Evolutionary conservation across 257 asterid species (phyloP), one percentile per base, ranked within the genome.

Genomic region (Forsythia viridissima): DNA sequence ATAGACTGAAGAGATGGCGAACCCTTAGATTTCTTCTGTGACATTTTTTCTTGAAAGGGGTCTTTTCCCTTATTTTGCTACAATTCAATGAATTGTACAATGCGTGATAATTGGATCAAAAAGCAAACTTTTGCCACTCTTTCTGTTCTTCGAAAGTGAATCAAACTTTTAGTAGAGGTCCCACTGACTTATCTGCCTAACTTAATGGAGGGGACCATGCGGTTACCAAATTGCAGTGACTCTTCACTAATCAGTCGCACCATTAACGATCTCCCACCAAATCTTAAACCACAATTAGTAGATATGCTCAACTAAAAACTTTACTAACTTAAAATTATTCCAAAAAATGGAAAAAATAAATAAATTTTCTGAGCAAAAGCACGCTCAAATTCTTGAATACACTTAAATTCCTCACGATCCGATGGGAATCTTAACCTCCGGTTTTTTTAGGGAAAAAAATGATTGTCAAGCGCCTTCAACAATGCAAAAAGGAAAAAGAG

Each of bases 191-290:
- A 87, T 84, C 93, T 80, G 91, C 89, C 88, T 55, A 88, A 86
- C 91, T 82, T 82, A 87, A 90, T 88, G 95, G 94, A 90, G 92
- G 93, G 97, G 96, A 85, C 94, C 93, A 85, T 80, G 72, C 82
- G 8, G 52, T 80, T 79, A 84, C 83, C 76, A 81, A 77, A 76
- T 68, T 65, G 68, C 80, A 84, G 89, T 78, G 92, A 87, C 88
- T 82, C 76, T 79, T 90, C 82, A 74, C 88, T 81, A 86, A 84
- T 81, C 87, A 84, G 81, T 87, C 87, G 81, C 87, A 80, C 86
- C 84, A 75, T 82, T 84, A 84, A 74, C 71, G 83, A 79, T 79
- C 71, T 73, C 84, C 63, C 85, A 72, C 76, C 86, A 81, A 82
- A 85, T 76, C 84, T 72, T 34, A 76, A 85, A 86, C 83, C 89